These are phyloP conservation scores for Hawksworthiomyces lignivorus DNA, from an alignment of 2,329 filamentous ascomycete genomes.

Conservation along the genomic window DNA sequence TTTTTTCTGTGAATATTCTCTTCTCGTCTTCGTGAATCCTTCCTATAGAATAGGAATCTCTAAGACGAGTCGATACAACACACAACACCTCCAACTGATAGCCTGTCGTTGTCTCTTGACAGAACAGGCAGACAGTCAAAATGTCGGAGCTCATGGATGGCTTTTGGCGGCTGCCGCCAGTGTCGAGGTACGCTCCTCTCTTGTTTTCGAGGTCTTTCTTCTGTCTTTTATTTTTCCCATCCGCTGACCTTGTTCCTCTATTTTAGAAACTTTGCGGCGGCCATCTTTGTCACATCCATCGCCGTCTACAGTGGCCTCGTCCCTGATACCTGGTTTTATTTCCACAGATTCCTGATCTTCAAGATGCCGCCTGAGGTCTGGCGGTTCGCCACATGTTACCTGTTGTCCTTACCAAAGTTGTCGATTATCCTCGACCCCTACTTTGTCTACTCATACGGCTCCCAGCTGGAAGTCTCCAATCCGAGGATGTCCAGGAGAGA, in stretches of 20 bases:
- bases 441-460: constrained; percentile 71
- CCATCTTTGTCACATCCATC: constrained; percentile 55
- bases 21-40: no score
- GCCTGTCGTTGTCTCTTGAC: no score
- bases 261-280: constrained; percentile 58
- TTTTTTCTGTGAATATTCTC: neutral
- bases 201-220: neutral
- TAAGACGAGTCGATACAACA: no score
- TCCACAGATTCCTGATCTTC: constrained; percentile 45
- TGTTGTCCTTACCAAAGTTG: constrained; percentile 32
- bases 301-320: constrained; percentile 52
- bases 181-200: constrained; percentile 31
- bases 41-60: no score
- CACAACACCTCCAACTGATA: no score
- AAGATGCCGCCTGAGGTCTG: constrained; percentile 43
- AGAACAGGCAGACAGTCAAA: no score
- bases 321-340: constrained; percentile 43
- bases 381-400: constrained; percentile 35
- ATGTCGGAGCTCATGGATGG: constrained; percentile 34
- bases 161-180: constrained; percentile 33
- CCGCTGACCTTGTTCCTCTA: neutral
- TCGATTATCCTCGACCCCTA: constrained; percentile 66
- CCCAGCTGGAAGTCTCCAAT: constrained; percentile 63
- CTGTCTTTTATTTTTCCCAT: neutral
- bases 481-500: constrained; percentile 67